These are phyloP conservation scores for Plasmodium inui DNA, from an alignment of 169 alveolate species.

Conservation along the genomic window DNA sequence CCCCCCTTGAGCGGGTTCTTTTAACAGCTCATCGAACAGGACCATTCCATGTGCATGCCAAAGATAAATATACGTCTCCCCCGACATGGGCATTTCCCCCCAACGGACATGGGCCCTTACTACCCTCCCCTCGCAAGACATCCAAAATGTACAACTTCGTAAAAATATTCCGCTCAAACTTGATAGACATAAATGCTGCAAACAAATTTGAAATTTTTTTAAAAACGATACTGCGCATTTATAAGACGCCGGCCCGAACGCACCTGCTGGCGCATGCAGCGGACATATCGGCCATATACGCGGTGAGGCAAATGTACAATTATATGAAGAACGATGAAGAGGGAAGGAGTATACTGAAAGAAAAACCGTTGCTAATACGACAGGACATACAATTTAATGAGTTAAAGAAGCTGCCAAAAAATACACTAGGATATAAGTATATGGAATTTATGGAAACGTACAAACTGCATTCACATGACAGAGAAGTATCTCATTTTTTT, in stretches of 20 bases:
- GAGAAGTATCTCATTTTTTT: constrained; percentile 77
- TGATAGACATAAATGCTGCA: constrained; percentile 37
- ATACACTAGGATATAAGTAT: constrained; percentile 76
- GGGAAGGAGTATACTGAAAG: constrained; percentile 53
- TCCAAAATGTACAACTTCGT: constrained; percentile 42
- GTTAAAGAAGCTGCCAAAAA: constrained; percentile 74
- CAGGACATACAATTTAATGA: constrained; percentile 70
- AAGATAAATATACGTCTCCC: not conserved
- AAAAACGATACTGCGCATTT: constrained; percentile 54
- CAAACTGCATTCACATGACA: constrained; percentile 75
- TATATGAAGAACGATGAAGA: constrained; percentile 71
- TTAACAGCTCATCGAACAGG: too few species aligned
- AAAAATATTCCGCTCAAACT: constrained; percentile 70
- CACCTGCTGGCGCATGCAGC: constrained; percentile 76
- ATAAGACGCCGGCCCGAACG: constrained; percentile 57
- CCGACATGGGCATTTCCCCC: not conserved
- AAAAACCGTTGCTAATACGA: constrained; percentile 68
- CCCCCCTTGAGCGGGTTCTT: not conserved
- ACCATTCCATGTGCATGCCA: not conserved
- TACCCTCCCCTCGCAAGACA: not conserved
- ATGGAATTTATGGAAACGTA: constrained; percentile 75
- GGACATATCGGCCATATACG: constrained; percentile 64
- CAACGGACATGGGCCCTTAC: not conserved
- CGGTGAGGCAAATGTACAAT: constrained; percentile 39
- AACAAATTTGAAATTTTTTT: constrained; percentile 57